phyloP scores from a whole-genome alignment of 352 stramenopile species.

The Phytophthora chlamydospora region DNA sequence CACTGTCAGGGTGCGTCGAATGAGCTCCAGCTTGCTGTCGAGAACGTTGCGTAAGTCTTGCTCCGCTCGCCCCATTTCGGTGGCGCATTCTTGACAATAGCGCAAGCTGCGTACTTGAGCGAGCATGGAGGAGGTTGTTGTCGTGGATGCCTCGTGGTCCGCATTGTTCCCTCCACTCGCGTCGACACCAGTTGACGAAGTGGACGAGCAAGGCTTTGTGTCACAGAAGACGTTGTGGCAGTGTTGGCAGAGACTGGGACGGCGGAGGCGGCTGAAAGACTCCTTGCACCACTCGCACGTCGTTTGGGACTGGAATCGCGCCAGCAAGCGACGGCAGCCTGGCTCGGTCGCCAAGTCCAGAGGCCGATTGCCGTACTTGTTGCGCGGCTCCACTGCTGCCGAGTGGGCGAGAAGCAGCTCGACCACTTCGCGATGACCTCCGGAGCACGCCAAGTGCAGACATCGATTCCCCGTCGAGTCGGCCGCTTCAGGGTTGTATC shows the following conservation, averaged over 20 bases:
- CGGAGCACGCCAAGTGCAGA: constrained; percentile 76
- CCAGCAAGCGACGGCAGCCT: constrained; percentile 63
- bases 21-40: constrained; percentile 66
- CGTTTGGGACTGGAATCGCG: constrained; percentile 64
- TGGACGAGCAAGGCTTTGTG: constrained; percentile 67
- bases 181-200: constrained; percentile 20
- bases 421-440: constrained; percentile 67
- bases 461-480: constrained; percentile 77
- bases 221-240: constrained; percentile 85
- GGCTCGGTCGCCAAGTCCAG: constrained; percentile 74
- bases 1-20: constrained; percentile 51
- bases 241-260: constrained; percentile 78
- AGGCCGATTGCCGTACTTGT: constrained; percentile 79
- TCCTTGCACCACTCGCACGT: constrained; percentile 83
- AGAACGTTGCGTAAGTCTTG: constrained; percentile 68
- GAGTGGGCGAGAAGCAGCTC: constrained; percentile 78
- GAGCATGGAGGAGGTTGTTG: not conserved
- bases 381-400: constrained; percentile 56
- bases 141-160: not conserved
- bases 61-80: constrained; percentile 72
- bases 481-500: constrained; percentile 67
- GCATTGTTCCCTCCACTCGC: constrained; percentile 5
- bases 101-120: constrained; percentile 42
- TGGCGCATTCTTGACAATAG: constrained; percentile 80
- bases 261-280: constrained; percentile 64